Evolutionary conservation across 106 monocot genomes (phyloP).

Genomic region (Allium sativum): DNA sequence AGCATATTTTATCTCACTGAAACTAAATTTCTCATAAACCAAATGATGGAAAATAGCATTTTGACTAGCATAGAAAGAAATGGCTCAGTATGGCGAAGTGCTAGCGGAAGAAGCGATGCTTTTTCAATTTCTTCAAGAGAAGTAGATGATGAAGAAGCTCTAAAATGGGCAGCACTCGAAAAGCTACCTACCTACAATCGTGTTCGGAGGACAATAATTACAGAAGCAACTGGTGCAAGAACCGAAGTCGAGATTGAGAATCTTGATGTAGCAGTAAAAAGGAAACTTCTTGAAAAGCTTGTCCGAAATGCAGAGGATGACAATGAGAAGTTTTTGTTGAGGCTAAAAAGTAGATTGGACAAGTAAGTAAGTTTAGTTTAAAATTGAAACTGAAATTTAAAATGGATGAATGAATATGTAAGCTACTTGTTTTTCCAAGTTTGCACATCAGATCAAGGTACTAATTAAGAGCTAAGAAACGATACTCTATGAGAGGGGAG

Average conservation of each 20-base stretch:
- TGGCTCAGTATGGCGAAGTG: slow-evolving; percentile 9
- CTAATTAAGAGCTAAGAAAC: too few relatives aligned
- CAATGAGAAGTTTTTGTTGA: slow-evolving; percentile 18
- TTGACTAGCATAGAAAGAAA: slow-evolving; percentile 6
- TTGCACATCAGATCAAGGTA: too few relatives aligned
- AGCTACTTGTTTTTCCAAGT: neutral
- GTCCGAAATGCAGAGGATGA: slow-evolving; percentile 15
- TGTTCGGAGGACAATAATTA: slow-evolving; percentile 4
- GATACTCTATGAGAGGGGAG: too few relatives aligned
- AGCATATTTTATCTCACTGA: too few relatives aligned
- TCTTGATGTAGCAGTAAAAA: slow-evolving; percentile 1
- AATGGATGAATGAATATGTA: neutral
- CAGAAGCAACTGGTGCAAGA: neutral
- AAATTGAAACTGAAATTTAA: too few relatives aligned
- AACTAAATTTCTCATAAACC: too few relatives aligned
- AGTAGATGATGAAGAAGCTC: slow-evolving; percentile 20
- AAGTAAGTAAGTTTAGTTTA: slow-evolving; percentile 1
- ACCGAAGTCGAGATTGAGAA: slow-evolving; percentile 1
- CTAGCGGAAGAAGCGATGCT: slow-evolving; percentile 3
- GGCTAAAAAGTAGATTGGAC: slow-evolving; percentile 7
- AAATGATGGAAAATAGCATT: slow-evolving; percentile 7
- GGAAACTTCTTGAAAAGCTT: slow-evolving; percentile 10
- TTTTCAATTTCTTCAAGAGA: slow-evolving; percentile 11
- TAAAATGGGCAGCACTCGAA: slow-evolving; percentile 20
- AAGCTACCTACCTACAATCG: slow-evolving; percentile 9